These are phyloP conservation scores for Apocynum venetum DNA, from an alignment of 257 asterid genomes.

Conservation along the genomic window DNA sequence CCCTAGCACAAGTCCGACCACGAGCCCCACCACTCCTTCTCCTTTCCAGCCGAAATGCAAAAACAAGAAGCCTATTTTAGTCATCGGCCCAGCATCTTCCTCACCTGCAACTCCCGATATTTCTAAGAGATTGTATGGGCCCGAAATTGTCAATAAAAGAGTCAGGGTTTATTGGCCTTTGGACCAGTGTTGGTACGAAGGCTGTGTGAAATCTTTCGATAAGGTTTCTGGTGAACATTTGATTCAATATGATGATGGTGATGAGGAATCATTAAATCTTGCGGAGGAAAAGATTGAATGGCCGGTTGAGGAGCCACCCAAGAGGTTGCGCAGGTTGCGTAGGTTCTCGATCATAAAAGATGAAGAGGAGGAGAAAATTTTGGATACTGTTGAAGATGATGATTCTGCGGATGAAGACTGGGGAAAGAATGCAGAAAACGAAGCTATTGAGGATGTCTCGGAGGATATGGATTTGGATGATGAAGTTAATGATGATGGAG, in stretches of 20 bases:
- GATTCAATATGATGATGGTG: slow-evolving; percentile 80
- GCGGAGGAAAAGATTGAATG: slow-evolving; percentile 63
- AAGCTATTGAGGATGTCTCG: slow-evolving; percentile 36
- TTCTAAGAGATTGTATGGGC: slow-evolving; percentile 33
- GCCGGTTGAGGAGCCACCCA: slow-evolving; percentile 39
- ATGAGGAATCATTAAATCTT: slow-evolving; percentile 65
- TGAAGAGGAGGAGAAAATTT: slow-evolving; percentile 37
- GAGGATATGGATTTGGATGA: slow-evolving; percentile 60
- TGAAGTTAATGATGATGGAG: slow-evolving; percentile 30
- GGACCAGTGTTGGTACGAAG: slow-evolving; percentile 81
- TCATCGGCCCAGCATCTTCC: slow-evolving; percentile 35
- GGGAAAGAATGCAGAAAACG: slow-evolving; percentile 47
- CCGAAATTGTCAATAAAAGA: slow-evolving; percentile 58
- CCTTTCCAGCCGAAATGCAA: slow-evolving; percentile 38
- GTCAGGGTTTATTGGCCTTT: slow-evolving; percentile 77
- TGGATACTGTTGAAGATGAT: slow-evolving; percentile 33
- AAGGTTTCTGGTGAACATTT: slow-evolving; percentile 64
- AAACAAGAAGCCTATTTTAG: slow-evolving; percentile 47
- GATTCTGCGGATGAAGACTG: slow-evolving; percentile 81
- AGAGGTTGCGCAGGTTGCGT: slow-evolving; percentile 63
- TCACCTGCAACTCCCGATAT: slow-evolving; percentile 27
- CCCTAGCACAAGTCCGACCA: slow-evolving; percentile 20
- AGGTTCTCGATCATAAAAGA: slow-evolving; percentile 46
- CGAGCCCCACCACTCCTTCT: slow-evolving; percentile 45
- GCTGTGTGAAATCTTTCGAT: slow-evolving; percentile 66